Conservation (phyloP, 129 eudicot genomes). For the Artemisia argyi region DNA sequence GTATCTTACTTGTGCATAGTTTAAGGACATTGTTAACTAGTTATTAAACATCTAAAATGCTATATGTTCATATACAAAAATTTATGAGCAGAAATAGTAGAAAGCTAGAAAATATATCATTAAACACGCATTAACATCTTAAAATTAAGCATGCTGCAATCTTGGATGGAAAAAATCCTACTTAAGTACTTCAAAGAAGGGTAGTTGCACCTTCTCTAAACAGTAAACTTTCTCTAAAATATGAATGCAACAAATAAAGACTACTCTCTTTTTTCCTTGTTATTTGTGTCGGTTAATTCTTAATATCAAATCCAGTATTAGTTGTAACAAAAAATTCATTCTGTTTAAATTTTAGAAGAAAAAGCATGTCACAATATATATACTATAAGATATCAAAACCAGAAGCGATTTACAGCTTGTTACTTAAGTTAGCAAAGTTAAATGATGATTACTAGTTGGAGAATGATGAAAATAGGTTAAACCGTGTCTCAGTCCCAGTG, state of each 20-base stretch:
- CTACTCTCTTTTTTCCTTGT: not conserved
- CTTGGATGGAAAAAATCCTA: not conserved
- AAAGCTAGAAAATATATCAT: not conserved
- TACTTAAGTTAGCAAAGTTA: too few relatives aligned
- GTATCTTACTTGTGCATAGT: not conserved
- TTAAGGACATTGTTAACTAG: not conserved
- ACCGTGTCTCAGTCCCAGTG: too few relatives aligned
- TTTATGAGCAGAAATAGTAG: not conserved
- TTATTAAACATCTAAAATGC: not conserved
- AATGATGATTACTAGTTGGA: too few relatives aligned
- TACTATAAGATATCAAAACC: too few relatives aligned
- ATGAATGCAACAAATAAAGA: not conserved
- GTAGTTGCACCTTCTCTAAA: conserved; percentile 14
- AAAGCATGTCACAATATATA: too few relatives aligned
- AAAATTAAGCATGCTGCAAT: not conserved
- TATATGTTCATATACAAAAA: not conserved
- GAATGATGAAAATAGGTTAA: too few relatives aligned
- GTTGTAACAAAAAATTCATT: not conserved
- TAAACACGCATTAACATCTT: not conserved
- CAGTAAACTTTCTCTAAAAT: not conserved
- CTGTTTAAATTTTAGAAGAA: too few relatives aligned
- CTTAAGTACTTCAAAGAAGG: conserved; percentile 18
- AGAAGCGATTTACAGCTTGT: too few relatives aligned
- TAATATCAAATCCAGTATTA: not conserved
- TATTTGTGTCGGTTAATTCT: not conserved